phyloP scores from a whole-genome alignment of 306 rosid genomes.

The Corylus americana region DNA sequence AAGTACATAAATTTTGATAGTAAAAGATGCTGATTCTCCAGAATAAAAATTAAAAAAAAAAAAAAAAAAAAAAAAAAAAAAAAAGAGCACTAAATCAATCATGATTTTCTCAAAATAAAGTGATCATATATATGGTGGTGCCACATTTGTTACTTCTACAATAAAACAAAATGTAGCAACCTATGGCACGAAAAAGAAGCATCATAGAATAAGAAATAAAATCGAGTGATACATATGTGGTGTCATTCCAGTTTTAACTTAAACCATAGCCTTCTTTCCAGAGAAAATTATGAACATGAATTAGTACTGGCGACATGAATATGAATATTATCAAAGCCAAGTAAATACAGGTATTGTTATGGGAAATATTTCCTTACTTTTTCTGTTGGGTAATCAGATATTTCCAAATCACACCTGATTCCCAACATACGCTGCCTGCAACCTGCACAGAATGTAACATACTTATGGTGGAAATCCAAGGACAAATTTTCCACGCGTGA shows the following conservation, averaged over 20 bases:
- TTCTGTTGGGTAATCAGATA: not conserved
- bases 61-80: too few species aligned
- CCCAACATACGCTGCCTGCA: not conserved
- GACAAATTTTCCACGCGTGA: not conserved
- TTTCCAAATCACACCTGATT: not conserved
- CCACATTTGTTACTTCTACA: too few species aligned
- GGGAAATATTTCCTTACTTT: not conserved
- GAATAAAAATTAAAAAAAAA: too few species aligned
- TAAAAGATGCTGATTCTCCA: too few species aligned
- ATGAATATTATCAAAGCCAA: not conserved
- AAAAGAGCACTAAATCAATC: too few species aligned
- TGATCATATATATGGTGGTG: too few species aligned
- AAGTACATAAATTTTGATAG: too few species aligned
- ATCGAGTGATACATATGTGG: not conserved
- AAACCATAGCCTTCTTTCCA: too few species aligned
- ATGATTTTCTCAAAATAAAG: too few species aligned
- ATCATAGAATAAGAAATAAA: not conserved
- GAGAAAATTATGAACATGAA: too few species aligned
- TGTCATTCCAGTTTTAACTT: not conserved
- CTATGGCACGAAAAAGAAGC: not conserved
- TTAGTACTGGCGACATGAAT: not conserved
- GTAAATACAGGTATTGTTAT: not conserved
- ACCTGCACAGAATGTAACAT: not conserved
- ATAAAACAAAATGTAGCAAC: not conserved
- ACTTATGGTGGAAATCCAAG: not conserved